Evolutionary conservation across 106 monocot genomes (phyloP).

Genomic region (Cymbidium sinense): DNA sequence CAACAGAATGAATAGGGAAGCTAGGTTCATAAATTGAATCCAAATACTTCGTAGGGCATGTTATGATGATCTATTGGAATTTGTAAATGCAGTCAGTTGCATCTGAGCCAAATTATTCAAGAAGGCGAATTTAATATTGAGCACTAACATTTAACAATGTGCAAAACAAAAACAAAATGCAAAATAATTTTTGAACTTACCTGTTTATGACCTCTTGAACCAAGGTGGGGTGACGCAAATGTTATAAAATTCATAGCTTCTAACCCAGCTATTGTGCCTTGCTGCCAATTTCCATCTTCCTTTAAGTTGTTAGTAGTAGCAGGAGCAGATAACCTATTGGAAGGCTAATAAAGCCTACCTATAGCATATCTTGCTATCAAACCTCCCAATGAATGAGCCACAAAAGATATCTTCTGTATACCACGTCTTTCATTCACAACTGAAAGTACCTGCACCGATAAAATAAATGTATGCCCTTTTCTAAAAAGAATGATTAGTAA

Average conservation of each 20-base stretch:
- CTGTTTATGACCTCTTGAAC: slow-evolving; percentile 85
- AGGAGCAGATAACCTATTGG: neutral
- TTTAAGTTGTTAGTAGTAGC: slow-evolving; percentile 8
- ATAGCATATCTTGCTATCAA: slow-evolving; percentile 91
- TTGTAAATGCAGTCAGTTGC: neutral
- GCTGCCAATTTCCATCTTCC: slow-evolving; percentile 9
- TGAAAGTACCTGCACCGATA: slow-evolving; percentile 46
- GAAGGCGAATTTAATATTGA: neutral
- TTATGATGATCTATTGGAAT: neutral
- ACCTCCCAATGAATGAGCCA: slow-evolving; percentile 92
- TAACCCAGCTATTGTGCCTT: slow-evolving; percentile 65
- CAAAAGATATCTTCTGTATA: slow-evolving; percentile 73
- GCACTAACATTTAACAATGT: neutral
- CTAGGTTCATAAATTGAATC: too few species aligned
- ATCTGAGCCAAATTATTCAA: neutral
- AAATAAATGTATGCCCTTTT: neutral
- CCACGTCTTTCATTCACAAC: slow-evolving; percentile 46
- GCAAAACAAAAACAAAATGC: neutral
- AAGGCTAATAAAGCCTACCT: slow-evolving; percentile 55
- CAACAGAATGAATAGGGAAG: too few species aligned
- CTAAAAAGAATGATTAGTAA: neutral
- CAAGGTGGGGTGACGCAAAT: slow-evolving; percentile 81
- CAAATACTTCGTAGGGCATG: too few species aligned
- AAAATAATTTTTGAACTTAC: slow-evolving; percentile 24
- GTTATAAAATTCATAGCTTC: slow-evolving; percentile 88